Base-by-base conservation (phyloP, 2,329 filamentous ascomycete genomes). In the Coniella vitis region DNA sequence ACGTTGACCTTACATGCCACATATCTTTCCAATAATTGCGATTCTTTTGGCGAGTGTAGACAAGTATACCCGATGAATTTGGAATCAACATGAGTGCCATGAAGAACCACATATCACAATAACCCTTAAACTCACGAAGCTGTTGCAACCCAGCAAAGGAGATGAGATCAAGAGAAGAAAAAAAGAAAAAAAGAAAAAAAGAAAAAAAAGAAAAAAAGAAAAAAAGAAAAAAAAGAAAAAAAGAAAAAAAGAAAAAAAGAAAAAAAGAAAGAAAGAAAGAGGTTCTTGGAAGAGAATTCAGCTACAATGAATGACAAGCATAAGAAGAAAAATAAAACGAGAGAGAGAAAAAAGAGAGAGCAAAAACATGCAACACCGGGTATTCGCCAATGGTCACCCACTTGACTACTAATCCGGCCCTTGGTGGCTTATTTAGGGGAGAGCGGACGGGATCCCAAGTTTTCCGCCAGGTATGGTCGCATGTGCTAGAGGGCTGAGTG, bases 331-430 rank as follows among this genome's bases (percentile, higher is more conserved):
- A 12, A 22, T 5, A 22, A 10, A 12, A 3, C 4, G 12, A 19
- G 17, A 19, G 7, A 19, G 5, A 36, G 12, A 16, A 14, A 36
- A 7, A 29, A 29, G 10, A 29, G 10, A 5, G 10, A 29, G 25
- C 5, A 29, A 29, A 29, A 42, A 42, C 40, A 34, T 42, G 29
- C 40, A 42, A 42, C 40, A 42, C 40, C 40, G 40, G 40, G 40
- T 42, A 34, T 42, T 42, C 40, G 40, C 40, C 29, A 42, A 42
- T 42, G 40, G 40, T 42, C 40, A 42, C 40, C 40, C 40, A 42
- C 40, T 21, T 34, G 29, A 34, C 29, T 34, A 42, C 40, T 34
- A 34, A 42, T 42, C 29, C 29, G 7, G 40, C 29, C 38, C 38
- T 41, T 41, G 10, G 22, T 12, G 38, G 38, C 38, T 41, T 41